Base-by-base conservation (phyloP, 768 basidiomycete species). In the Tulasnella sp. region DNA sequence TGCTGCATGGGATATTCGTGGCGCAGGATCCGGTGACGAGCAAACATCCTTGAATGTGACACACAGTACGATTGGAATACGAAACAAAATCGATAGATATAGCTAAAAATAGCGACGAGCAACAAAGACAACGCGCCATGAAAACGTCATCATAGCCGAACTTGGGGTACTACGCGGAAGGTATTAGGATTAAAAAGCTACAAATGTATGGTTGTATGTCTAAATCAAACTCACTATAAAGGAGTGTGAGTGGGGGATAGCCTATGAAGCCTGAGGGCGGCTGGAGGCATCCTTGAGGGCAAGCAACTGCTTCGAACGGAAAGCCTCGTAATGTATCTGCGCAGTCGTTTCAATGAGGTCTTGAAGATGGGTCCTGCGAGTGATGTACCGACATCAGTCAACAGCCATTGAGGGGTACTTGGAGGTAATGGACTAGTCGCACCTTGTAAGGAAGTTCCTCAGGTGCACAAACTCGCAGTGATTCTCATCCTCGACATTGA, bases 391-490 rank as follows among this genome's bases (percentile, higher is more conserved):
- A 42, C 26, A 38, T 49, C 56, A n/a, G 62, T 27, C 32, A 29
- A 34, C 48, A 29, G 21, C 2, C 7, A 15, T 29, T n/a, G 17
- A 32, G 19, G 51, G 41, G 56, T 7, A 26, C 19, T 19, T 48
- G 44, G 27, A 17, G 41, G 52, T 54, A 21, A 30, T 23, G 9
- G 29, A 13, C 24, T 10, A 7, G 70, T 15, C 82, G 43, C 54
- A 86, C 86, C 87, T 79, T 5, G 90, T 93, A 63, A 99, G 78
- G 80, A 99, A 99, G 79, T 99, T 93, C 65, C 95, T 82, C 63
- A 99, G 78, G 74, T 96, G 88, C 69, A 95, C 80, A 73, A 99
- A 99, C 76, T 99, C 95, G 83, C 95, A 99, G 75, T 99, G 95
- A 61, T 78, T 78, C 73, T 89, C 86, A 70, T 97, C 88, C 73